phyloP scores from a whole-genome alignment of 106 monocot genomes.

The Allium fistulosum region DNA sequence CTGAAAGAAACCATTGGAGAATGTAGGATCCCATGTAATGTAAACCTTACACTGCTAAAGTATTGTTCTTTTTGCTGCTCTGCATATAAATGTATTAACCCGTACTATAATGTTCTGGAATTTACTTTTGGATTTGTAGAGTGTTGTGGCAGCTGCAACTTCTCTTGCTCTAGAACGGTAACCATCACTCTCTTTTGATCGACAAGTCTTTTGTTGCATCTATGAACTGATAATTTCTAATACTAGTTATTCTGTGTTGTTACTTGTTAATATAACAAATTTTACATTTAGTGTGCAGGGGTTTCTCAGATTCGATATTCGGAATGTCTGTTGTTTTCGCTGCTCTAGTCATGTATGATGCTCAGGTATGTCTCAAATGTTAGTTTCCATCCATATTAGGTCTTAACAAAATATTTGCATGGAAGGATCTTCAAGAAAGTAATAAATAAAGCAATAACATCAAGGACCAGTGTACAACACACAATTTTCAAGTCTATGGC shows the following conservation, averaged over 20 bases:
- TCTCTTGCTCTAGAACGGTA: slow-evolving; percentile 81
- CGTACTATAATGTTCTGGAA: too few species aligned
- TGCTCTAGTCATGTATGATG: slow-evolving; percentile 85
- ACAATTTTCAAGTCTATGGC: too few species aligned
- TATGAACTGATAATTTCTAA: neutral
- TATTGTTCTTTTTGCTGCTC: too few species aligned
- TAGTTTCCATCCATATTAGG: neutral
- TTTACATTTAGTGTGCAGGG: slow-evolving; percentile 44
- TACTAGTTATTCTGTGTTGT: neutral
- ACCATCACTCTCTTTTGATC: neutral
- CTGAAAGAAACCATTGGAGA: too few species aligned
- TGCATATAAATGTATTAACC: too few species aligned
- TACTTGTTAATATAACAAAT: neutral
- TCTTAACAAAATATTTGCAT: too few species aligned
- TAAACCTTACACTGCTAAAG: too few species aligned
- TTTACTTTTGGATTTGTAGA: slow-evolving; percentile 29
- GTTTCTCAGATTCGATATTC: slow-evolving; percentile 83
- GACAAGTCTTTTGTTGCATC: neutral
- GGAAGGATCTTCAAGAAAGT: too few species aligned
- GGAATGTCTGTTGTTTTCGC: slow-evolving; percentile 81
- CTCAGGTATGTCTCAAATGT: slow-evolving; percentile 50
- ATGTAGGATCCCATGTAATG: too few species aligned
- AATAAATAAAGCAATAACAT: too few species aligned
- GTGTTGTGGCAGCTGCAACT: slow-evolving; percentile 71
- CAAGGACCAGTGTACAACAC: too few species aligned